These are phyloP conservation scores for Candida ortonii DNA, from an alignment of 805 yeast genomes.

Conservation along the genomic window DNA sequence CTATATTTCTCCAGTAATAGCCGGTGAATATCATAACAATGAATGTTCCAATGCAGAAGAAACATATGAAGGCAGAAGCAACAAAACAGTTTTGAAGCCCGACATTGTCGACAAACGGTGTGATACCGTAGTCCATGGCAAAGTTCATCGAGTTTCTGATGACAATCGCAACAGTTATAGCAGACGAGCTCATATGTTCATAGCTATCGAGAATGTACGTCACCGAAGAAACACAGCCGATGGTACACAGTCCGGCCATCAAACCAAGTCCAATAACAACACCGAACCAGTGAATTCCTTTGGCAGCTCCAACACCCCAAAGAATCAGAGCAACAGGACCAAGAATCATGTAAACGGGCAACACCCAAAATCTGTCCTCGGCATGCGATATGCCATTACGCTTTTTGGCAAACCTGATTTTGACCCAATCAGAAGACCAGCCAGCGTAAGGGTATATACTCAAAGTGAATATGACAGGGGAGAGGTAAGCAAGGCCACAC, in stretches of 20 bases:
- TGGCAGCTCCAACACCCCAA: conserved; percentile 64
- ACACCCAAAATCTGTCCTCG: conserved; percentile 57
- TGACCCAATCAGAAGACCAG: conserved; percentile 48
- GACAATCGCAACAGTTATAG: conserved; percentile 53
- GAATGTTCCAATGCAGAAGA: conserved; percentile 46
- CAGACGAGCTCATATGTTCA: conserved; percentile 50
- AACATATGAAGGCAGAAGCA: conserved; percentile 51
- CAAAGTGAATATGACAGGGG: conserved; percentile 49
- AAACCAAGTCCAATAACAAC: conserved; percentile 54
- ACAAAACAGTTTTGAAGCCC: conserved; percentile 58
- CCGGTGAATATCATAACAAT: conserved; percentile 39
- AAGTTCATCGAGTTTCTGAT: conserved; percentile 61
- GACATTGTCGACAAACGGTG: conserved; percentile 51
- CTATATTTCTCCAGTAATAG: conserved; percentile 36
- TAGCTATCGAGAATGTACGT: conserved; percentile 57
- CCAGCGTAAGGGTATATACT: conserved; percentile 48
- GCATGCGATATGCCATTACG: conserved; percentile 53
- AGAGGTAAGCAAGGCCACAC: conserved; percentile 50
- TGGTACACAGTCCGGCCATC: conserved; percentile 52
- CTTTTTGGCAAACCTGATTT: conserved; percentile 44
- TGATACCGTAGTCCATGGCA: conserved; percentile 57
- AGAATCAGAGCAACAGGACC: conserved; percentile 56
- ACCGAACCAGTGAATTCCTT: conserved; percentile 53
- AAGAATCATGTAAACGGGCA: conserved; percentile 43
- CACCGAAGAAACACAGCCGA: conserved; percentile 50